phyloP scores from a whole-genome alignment of 2,329 filamentous ascomycete species.

The Pseudocercospora pini-densiflorae region DNA sequence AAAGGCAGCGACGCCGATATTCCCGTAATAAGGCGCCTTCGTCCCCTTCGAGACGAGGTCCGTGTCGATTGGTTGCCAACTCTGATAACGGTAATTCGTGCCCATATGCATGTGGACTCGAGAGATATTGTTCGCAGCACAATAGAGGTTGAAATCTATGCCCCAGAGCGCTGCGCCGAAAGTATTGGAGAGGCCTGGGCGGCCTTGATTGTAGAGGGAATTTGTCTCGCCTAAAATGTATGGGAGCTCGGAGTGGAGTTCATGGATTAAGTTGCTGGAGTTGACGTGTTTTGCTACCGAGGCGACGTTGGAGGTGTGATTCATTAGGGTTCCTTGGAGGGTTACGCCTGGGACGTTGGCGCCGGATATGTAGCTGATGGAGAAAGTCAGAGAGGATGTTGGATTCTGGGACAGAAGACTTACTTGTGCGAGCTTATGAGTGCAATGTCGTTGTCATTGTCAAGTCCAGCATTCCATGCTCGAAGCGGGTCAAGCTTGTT shows the following conservation, averaged over 20 bases:
- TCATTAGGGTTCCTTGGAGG: slow-evolving; percentile 66
- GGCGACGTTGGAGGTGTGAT: slow-evolving; percentile 59
- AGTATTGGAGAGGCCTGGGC: slow-evolving; percentile 64
- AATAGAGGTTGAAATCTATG: slow-evolving; percentile 65
- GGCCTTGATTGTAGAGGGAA: slow-evolving; percentile 65
- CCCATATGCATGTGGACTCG: slow-evolving; percentile 69
- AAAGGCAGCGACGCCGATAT: slow-evolving; percentile 62
- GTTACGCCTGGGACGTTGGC: slow-evolving; percentile 65
- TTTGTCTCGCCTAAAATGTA: slow-evolving; percentile 67
- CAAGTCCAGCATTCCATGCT: slow-evolving; percentile 60
- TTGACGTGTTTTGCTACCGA: slow-evolving; percentile 56
- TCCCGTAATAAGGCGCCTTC: slow-evolving; percentile 68
- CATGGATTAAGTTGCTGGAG: slow-evolving; percentile 52
- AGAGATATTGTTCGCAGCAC: slow-evolving; percentile 59
- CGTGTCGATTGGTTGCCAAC: slow-evolving; percentile 65
- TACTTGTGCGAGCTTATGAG: slow-evolving; percentile 66
- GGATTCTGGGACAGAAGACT: slow-evolving; percentile 24
- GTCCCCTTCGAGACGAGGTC: slow-evolving; percentile 57
- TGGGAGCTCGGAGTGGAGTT: slow-evolving; percentile 46
- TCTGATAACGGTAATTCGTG: slow-evolving; percentile 64
- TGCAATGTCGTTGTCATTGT: slow-evolving; percentile 55
- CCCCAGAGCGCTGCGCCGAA: slow-evolving; percentile 70
- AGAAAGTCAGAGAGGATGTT: not conserved
- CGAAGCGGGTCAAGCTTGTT: slow-evolving; percentile 56
- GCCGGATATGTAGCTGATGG: slow-evolving; percentile 63